Conservation (phyloP, 768 basidiomycete genomes). For the Lactarius deliciosus region DNA sequence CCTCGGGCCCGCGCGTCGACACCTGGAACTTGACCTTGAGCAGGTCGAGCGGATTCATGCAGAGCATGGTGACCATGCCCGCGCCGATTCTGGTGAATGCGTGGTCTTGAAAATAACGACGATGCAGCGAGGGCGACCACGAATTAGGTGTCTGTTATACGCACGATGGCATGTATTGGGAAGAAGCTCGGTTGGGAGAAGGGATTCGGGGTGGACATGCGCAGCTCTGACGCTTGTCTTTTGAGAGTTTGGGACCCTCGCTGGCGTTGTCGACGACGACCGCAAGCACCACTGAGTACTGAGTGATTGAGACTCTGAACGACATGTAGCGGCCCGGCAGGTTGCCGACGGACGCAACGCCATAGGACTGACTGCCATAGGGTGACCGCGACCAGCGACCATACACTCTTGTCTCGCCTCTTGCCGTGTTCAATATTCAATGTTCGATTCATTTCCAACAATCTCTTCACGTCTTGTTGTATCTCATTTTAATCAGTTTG, state of each 20-base stretch:
- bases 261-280: neutral
- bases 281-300: neutral
- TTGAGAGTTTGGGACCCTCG: neutral
- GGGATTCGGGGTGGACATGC: constrained; percentile 22
- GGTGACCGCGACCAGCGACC: no score
- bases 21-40: constrained; percentile 95
- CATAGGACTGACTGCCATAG: no score
- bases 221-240: neutral
- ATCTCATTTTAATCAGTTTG: no score
- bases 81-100: constrained; percentile 48
- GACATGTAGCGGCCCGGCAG: no score
- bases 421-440: no score
- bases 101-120: constrained; percentile 67
- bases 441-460: no score
- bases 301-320: no score
- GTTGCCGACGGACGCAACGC: no score
- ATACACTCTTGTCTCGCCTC: no score
- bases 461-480: no score
- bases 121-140: neutral
- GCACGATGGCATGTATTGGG: no score
- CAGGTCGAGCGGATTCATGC: constrained; percentile 97
- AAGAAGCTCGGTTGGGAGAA: constrained; percentile 29
- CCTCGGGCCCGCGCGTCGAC: constrained; percentile 60
- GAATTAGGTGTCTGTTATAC: no score
- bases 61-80: constrained; percentile 86